A percentile compares a stretch with the other conserved stretches of the same genome.
These are phyloP conservation scores for Betula pendula DNA, from an alignment of 306 rosid genomes.

Conservation along the genomic window DNA sequence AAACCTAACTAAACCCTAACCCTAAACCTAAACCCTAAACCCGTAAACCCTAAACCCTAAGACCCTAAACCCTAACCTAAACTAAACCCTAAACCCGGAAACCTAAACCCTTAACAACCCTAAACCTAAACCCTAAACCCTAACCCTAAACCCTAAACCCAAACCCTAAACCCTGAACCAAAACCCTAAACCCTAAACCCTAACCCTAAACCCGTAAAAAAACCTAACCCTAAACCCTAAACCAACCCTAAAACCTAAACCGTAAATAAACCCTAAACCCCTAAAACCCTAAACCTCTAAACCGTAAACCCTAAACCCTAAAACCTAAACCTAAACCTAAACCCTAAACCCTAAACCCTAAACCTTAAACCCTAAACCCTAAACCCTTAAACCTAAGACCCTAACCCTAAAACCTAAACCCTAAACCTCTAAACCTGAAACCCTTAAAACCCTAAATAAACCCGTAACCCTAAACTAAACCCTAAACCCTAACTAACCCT, in stretches of 20 bases:
- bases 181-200: conserved; percentile 11
- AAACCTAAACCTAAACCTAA: not conserved
- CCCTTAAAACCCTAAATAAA: conserved; percentile 20
- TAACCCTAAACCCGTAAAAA: conserved; percentile 18
- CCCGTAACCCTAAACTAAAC: too few relatives aligned
- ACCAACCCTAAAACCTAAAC: conserved; percentile 24
- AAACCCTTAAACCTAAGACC: conserved; percentile 12
- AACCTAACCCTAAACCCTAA: too few relatives aligned
- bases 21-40: conserved; percentile 21
- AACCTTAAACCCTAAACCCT: conserved; percentile 20
- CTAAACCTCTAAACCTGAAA: conserved; percentile 23
- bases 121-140: conserved; percentile 13
- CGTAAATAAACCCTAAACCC: conserved; percentile 24
- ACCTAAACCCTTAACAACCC: conserved; percentile 26
- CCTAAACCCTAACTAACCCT: conserved; percentile 26
- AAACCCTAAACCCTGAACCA: not conserved
- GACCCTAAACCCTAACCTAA: conserved; percentile 13
- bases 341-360: conserved; percentile 3
- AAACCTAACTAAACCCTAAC: conserved; percentile 21
- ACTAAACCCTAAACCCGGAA: conserved; percentile 30
- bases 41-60: conserved; percentile 24
- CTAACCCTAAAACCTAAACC: conserved; percentile 7
- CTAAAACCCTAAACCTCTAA: conserved; percentile 13
- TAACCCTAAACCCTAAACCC: conserved; percentile 18
- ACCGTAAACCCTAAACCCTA: conserved; percentile 16